phyloP scores from a whole-genome alignment of 2,329 filamentous ascomycete genomes.

The Paracamarosporium sp. region DNA sequence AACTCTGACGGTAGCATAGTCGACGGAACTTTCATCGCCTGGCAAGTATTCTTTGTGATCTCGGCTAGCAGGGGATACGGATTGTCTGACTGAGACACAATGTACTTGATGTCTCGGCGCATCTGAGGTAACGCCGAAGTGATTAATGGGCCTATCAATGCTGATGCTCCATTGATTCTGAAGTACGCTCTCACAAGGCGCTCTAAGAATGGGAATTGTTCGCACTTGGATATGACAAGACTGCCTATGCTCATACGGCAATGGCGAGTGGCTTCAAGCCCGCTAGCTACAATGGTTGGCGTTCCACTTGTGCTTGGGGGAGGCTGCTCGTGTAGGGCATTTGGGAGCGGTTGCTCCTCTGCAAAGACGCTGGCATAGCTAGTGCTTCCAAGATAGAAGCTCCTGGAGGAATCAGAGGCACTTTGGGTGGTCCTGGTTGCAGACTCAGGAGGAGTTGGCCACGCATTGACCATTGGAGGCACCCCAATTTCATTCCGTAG shows the following conservation, averaged over 20 bases:
- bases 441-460: slow-evolving; percentile 41
- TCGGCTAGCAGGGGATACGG: slow-evolving; percentile 31
- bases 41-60: slow-evolving; percentile 40
- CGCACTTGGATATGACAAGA: slow-evolving; percentile 35
- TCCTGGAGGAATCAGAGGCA: slow-evolving; percentile 30
- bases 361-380: slow-evolving; percentile 45
- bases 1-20: slow-evolving; percentile 40
- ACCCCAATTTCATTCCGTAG: slow-evolving; percentile 32
- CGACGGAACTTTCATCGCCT: slow-evolving; percentile 38
- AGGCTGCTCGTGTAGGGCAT: slow-evolving; percentile 39
- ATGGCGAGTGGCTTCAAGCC: slow-evolving; percentile 29
- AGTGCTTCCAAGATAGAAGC: slow-evolving; percentile 44
- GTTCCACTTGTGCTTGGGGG: slow-evolving; percentile 29
- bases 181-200: slow-evolving; percentile 36
- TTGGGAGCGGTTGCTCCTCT: slow-evolving; percentile 36
- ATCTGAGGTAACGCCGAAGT: slow-evolving; percentile 39
- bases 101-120: slow-evolving; percentile 35
- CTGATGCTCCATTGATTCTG: slow-evolving; percentile 29
- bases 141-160: slow-evolving; percentile 36
- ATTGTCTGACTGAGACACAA: slow-evolving; percentile 24
- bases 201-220: slow-evolving; percentile 38
- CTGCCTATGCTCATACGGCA: slow-evolving; percentile 38
- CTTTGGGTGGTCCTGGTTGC: slow-evolving; percentile 25
- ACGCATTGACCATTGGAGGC: slow-evolving; percentile 20
- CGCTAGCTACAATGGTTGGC: slow-evolving; percentile 22